Conservation (phyloP, 2,329 filamentous ascomycete species). For the Fusarium hostae region DNA sequence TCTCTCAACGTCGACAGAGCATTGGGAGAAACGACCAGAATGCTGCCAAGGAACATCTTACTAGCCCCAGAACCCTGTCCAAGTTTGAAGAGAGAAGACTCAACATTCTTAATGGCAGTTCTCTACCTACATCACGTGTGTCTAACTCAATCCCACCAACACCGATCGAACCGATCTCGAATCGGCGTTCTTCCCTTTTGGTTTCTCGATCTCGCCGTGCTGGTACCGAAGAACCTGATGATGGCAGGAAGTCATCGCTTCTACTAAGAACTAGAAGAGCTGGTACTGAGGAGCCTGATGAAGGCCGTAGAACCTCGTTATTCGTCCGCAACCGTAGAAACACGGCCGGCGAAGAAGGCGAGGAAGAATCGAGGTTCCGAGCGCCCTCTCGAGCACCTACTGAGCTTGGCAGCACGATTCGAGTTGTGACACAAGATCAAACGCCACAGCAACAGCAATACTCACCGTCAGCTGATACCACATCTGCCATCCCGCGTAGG, state of each 20-base stretch:
- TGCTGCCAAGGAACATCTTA: conserved; percentile 49
- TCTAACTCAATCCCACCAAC: conserved; percentile 53
- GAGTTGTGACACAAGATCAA: conserved; percentile 45
- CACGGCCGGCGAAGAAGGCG: conserved; percentile 60
- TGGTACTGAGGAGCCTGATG: conserved; percentile 61
- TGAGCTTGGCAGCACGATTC: conserved; percentile 60
- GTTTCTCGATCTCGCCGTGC: conserved; percentile 56
- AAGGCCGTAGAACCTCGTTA: conserved; percentile 56
- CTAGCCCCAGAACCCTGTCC: conserved; percentile 61
- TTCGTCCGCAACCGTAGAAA: conserved; percentile 59
- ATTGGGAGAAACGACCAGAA: conserved; percentile 53
- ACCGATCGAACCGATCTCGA: conserved; percentile 51
- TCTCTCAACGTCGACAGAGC: conserved; percentile 56
- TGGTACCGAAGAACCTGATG: conserved; percentile 61
- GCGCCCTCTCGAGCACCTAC: conserved; percentile 69
- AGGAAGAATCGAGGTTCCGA: conserved; percentile 61
- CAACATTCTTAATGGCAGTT: conserved; percentile 58
- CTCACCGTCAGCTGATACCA: conserved; percentile 39
- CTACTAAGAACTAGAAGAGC: conserved; percentile 59
- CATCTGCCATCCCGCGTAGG: conserved; percentile 60
- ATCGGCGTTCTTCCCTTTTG: conserved; percentile 64
- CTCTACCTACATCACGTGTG: conserved; percentile 59
- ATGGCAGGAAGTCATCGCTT: conserved; percentile 56
- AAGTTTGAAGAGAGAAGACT: conserved; percentile 65
- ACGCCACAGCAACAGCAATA: conserved; percentile 19